Evolutionary conservation across 805 yeast genomes (phyloP).

Genomic region (Kodamaea nitidulidarum): DNA sequence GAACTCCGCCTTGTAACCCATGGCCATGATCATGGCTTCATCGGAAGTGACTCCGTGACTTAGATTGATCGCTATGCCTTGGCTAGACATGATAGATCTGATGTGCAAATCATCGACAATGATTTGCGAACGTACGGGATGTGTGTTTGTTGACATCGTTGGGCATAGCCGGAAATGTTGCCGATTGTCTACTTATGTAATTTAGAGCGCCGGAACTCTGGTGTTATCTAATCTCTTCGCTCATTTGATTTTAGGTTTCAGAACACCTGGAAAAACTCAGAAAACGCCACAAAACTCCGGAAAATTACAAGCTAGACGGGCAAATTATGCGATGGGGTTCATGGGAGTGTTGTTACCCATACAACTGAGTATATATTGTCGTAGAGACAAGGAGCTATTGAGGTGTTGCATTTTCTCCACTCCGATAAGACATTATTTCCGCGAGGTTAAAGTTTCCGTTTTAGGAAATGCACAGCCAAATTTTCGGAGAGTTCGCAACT

Average conservation of each 20-base stretch:
- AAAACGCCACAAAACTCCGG: no score
- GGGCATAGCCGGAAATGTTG: no score
- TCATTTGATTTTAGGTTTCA: no score
- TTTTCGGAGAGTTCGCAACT: no score
- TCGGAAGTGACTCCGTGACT: conserved; percentile 48
- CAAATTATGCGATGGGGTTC: no score
- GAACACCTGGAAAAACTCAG: no score
- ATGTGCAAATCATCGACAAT: conserved; percentile 36
- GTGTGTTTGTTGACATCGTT: not conserved
- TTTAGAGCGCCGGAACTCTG: not conserved
- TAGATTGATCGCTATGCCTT: conserved; percentile 36
- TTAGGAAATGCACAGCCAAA: not conserved
- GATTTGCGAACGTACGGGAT: conserved; percentile 19
- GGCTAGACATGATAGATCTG: conserved; percentile 37
- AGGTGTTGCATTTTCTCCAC: no score
- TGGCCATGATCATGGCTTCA: conserved; percentile 51
- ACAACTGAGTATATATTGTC: no score
- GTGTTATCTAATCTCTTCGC: not conserved
- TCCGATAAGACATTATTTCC: no score
- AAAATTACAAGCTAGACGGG: no score
- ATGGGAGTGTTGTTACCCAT: no score
- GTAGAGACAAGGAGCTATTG: no score
- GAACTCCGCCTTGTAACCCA: conserved; percentile 63
- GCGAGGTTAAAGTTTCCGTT: not conserved
- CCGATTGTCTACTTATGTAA: not conserved